These are phyloP conservation scores for Yamadazyma spencermartinsiae DNA, from an alignment of 1,139 yeast species.

Conservation along the genomic window DNA sequence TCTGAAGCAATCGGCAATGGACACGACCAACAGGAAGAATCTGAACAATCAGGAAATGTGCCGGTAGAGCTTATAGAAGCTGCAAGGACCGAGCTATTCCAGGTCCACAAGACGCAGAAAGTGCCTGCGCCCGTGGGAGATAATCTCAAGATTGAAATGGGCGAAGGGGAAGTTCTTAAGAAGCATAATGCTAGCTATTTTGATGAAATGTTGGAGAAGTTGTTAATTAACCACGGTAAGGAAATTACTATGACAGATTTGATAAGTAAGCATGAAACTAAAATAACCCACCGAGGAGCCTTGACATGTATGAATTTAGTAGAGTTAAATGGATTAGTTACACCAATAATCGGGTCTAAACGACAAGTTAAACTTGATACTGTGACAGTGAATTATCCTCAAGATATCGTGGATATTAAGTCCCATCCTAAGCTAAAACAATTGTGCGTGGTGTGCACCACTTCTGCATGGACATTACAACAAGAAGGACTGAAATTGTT, in stretches of 20 bases:
- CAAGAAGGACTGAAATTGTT: slow-evolving; percentile 7
- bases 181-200: slow-evolving; percentile 15
- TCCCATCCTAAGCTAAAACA: slow-evolving; percentile 22
- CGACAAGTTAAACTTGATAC: slow-evolving; percentile 19
- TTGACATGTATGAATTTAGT: slow-evolving; percentile 19
- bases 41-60: slow-evolving; percentile 1
- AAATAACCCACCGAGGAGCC: slow-evolving; percentile 17
- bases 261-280: slow-evolving; percentile 12
- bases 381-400: slow-evolving; percentile 10
- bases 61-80: slow-evolving; percentile 27
- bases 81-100: slow-evolving; percentile 42
- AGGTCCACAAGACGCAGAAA: slow-evolving; percentile 44
- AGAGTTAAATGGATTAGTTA: slow-evolving; percentile 10
- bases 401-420: slow-evolving; percentile 22
- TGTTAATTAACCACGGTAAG: slow-evolving; percentile 22
- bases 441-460: slow-evolving; percentile 12
- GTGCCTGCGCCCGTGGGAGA: slow-evolving; percentile 24
- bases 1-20: slow-evolving; percentile 31
- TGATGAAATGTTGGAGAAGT: slow-evolving; percentile 15
- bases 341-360: slow-evolving; percentile 23
- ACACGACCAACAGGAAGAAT: slow-evolving; percentile 8
- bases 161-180: slow-evolving; percentile 11
- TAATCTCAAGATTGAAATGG: slow-evolving; percentile 2
- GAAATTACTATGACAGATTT: slow-evolving; percentile 26
- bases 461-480: slow-evolving; percentile 10